A percentile compares a stretch with the other conserved stretches of the same genome.
Conservation (phyloP, 2,329 filamentous ascomycete genomes). For the Meredithiella fracta region DNA sequence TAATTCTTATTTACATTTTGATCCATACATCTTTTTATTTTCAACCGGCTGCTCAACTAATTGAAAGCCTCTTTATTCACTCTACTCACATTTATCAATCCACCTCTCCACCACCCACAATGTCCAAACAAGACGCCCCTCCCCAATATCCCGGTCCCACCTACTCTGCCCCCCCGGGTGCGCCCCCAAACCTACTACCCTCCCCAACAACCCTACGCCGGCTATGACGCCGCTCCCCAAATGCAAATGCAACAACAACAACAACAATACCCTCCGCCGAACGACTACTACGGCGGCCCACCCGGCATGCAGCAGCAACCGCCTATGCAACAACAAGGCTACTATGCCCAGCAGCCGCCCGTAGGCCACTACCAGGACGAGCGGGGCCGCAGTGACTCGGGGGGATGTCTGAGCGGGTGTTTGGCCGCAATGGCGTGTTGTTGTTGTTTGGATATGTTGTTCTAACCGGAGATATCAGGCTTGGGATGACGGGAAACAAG, state of each 20-base stretch:
- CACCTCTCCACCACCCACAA: background rate
- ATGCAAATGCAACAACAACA: constrained; percentile 13
- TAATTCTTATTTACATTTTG: too few relatives aligned
- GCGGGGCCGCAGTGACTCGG: constrained; percentile 18
- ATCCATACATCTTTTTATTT: too few relatives aligned
- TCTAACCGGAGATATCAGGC: constrained; percentile 22
- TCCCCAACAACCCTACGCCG: constrained; percentile 18
- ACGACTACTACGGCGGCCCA: constrained; percentile 22
- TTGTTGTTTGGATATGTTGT: constrained; percentile 41
- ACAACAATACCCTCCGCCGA: constrained; percentile 18
- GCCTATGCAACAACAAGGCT: constrained; percentile 17
- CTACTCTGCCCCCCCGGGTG: constrained; percentile 15
- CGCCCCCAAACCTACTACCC: constrained; percentile 31
- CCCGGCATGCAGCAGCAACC: constrained; percentile 18
- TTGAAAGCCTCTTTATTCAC: too few relatives aligned
- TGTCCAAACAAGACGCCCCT: constrained; percentile 21
- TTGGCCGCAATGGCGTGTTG: constrained; percentile 38
- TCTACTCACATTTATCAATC: background rate
- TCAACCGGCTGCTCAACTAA: too few relatives aligned
- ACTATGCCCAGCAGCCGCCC: constrained; percentile 26
- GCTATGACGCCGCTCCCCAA: constrained; percentile 16
- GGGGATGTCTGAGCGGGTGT: constrained; percentile 29
- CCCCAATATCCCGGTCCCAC: constrained; percentile 30
- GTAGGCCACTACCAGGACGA: constrained; percentile 22
- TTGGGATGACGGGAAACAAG: background rate